A percentile compares a stretch with the other conserved stretches of the same genome.
These are phyloP conservation scores for Cenchrus purpureus DNA, from an alignment of 176 grass and related monocot genomes.

Conservation along the genomic window DNA sequence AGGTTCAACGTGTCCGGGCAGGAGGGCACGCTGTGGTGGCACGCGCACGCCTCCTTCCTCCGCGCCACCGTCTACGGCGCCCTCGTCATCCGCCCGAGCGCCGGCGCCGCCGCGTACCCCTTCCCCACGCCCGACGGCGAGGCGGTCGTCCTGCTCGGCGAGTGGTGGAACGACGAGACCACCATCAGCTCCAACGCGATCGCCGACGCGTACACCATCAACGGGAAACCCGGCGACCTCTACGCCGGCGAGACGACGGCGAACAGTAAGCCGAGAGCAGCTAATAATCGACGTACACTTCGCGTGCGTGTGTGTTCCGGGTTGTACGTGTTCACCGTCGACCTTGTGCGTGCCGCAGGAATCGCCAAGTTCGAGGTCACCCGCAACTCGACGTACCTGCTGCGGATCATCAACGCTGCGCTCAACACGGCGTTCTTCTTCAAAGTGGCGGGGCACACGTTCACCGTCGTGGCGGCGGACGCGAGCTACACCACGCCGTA, in stretches of 20 bases:
- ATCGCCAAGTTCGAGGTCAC: slow-evolving; percentile 55
- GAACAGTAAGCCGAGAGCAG: slow-evolving; percentile 36
- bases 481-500: slow-evolving; percentile 71
- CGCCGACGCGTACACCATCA: slow-evolving; percentile 70
- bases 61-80: slow-evolving; percentile 69
- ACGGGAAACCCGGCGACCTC: slow-evolving; percentile 59
- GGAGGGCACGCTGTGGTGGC: slow-evolving; percentile 95
- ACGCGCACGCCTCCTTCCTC: slow-evolving; percentile 59
- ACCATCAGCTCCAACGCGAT: not conserved
- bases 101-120: slow-evolving; percentile 47
- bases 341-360: slow-evolving; percentile 8
- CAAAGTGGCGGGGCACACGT: slow-evolving; percentile 66
- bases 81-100: slow-evolving; percentile 54
- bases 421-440: slow-evolving; percentile 79
- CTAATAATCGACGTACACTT: not conserved
- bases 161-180: slow-evolving; percentile 77
- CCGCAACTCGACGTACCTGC: slow-evolving; percentile 51
- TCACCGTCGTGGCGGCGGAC: slow-evolving; percentile 71
- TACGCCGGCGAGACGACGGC: slow-evolving; percentile 37
- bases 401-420: slow-evolving; percentile 80
- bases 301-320: not conserved
- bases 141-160: slow-evolving; percentile 57
- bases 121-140: slow-evolving; percentile 57
- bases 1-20: slow-evolving; percentile 61
- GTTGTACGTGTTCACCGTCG: not conserved